Percentiles rank a stretch among this genome's conserved stretches.
These are phyloP conservation scores for Xylaria grammica DNA, from an alignment of 495 filamentous ascomycete species.

Conservation along the genomic window DNA sequence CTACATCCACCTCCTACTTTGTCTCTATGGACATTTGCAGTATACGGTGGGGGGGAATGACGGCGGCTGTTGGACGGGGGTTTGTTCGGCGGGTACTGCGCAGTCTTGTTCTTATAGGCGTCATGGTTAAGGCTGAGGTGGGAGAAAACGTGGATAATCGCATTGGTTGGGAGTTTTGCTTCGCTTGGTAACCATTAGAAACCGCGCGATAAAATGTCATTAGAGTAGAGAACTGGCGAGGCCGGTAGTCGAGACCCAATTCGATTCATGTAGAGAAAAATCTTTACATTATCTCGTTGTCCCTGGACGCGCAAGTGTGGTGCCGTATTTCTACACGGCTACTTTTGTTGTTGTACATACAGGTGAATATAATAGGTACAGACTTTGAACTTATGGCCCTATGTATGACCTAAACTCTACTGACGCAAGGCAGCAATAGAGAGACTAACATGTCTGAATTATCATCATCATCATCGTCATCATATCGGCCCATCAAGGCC, in stretches of 20 bases:
- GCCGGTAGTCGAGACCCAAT: background rate
- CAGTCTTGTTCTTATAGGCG: background rate
- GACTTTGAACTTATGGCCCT: no score
- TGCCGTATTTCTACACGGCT: no score
- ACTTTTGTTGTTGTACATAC: constrained; percentile 2
- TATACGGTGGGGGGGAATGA: background rate
- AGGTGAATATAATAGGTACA: no score
- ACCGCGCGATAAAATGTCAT: background rate
- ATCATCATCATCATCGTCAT: background rate
- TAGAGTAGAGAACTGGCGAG: background rate
- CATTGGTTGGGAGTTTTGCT: constrained; percentile 8
- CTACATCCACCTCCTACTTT: background rate
- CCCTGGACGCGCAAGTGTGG: background rate
- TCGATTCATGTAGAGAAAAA: background rate
- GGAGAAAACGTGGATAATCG: background rate
- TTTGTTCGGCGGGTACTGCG: background rate
- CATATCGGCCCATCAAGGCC: constrained; percentile 11
- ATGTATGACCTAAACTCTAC: no score
- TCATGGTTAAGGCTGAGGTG: background rate
- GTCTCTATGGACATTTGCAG: background rate
- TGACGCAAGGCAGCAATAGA: no score
- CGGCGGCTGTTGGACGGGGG: background rate
- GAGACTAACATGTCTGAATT: no score
- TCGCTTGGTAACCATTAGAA: background rate
- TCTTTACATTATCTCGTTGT: background rate